phyloP scores from a whole-genome alignment of 2,329 filamentous ascomycete species.

The Sporothrix dimorphospora region DNA sequence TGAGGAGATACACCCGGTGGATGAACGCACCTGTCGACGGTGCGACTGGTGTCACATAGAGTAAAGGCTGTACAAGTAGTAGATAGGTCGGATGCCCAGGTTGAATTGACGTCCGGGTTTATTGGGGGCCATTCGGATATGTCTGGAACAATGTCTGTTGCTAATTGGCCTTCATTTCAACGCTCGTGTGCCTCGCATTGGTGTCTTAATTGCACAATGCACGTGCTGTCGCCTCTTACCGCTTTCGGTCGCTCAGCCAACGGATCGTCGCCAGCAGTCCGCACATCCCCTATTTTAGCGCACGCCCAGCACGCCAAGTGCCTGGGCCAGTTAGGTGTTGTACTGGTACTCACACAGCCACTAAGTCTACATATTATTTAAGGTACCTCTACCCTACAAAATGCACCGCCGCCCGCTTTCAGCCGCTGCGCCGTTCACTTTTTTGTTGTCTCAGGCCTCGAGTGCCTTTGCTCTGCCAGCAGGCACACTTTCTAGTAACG shows the following conservation, averaged over 20 bases:
- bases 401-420: conserved; percentile 10
- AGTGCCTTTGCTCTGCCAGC: neutral
- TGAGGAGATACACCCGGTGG: neutral
- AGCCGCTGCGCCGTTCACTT: neutral
- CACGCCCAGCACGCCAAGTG: neutral
- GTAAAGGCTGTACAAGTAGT: neutral
- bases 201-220: neutral
- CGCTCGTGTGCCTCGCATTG: neutral
- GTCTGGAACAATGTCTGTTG: neutral
- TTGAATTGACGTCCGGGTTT: neutral
- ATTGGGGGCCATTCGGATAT: neutral
- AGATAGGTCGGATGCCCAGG: neutral
- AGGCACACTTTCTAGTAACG: too few relatives aligned
- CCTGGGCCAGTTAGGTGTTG: neutral
- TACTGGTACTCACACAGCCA: neutral
- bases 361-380: neutral
- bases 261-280: conserved; percentile 1
- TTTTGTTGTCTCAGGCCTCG: neutral
- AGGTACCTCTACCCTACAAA: neutral
- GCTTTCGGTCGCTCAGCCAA: conserved; percentile 26
- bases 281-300: conserved; percentile 2
- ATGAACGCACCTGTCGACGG: too few relatives aligned
- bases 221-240: neutral
- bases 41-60: neutral
- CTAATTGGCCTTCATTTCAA: neutral